Evolutionary conservation across 208 protist genomes (phyloP), one percentile per base, ranked within the genome.

Genomic region (Endotrypanum monterogeii): DNA sequence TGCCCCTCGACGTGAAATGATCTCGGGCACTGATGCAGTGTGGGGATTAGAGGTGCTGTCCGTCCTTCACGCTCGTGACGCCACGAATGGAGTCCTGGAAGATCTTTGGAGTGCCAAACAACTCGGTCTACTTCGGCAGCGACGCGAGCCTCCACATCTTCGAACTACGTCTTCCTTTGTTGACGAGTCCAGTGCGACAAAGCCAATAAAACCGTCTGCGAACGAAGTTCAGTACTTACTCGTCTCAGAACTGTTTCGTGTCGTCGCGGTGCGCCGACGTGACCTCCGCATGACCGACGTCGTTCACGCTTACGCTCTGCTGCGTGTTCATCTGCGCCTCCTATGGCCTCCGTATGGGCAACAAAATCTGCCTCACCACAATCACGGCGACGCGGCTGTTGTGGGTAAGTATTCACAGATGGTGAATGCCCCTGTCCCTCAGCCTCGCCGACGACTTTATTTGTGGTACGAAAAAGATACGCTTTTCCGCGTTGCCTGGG

Each of bases 221-320:
- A 55, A 55, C 16, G 76, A 80, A 25, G 48, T 80, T 32, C 68
- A 75, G 61, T 61, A 75, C 54, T 63, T 78, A 12, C 65, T 83
- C 5, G 71, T 78, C 6, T 54, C 69, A 39, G 69, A 73, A 56
- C 66, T 83, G 23, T 83, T 76, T 32, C 74, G 67, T 30, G 79
- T 75, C 30, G 67, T 67, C 44, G 67, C 54, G 37, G 20, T 60
- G 57, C 71, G 71, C 65, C 83, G 78, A 0, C 68, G 73, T n/a
- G 78, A 90, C 20, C 69, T 95, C 35, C 89, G 85, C 51, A 87
- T 95, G 68, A 95, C 91, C 1, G 80, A 81, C 52, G 50, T 95
- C 41, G 87, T 95, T 39, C 91, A 93, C 66, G 80, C 68, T 35
- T 95, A 91, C 73, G 81, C 83, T 9, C 77, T 95, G 50, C 75